Base-by-base conservation (phyloP, 2,329 filamentous ascomycete genomes). In the Xylaria sp. region DNA sequence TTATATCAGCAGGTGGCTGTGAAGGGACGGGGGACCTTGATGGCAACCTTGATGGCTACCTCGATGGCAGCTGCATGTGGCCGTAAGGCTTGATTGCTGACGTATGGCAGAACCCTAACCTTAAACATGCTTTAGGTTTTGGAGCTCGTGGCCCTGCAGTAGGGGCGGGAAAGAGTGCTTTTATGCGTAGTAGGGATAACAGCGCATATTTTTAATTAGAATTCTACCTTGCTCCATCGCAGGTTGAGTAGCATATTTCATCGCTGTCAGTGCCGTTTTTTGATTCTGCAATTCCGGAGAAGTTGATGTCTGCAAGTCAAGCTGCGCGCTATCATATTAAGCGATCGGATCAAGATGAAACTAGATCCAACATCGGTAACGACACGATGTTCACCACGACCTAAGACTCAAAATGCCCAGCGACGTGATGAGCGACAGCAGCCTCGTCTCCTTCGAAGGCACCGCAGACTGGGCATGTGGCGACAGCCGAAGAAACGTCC, bases 401-500 rank as follows among this genome's bases (percentile, higher is more conserved):
- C 57, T 63, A 68, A 28, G 60, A 53, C 61, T 82, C 81, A 62
- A 90, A 89, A 75, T 90, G 88, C 3, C 74, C 77, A 30, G 87
- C 86, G 66, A 93, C 89, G 73, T 93, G 91, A 77, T 90, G 84
- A 10, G 87, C 86, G 10, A 93, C 89, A 9, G 90, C 91, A 0
- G 82, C 80, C 73, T 90, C 90, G 71, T 93, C 90, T 1, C 91
- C 91, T 71, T 90, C 84, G 76, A 93, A 93, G 0, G 75, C 79
- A 3, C 83, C 83, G 75, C 91, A 93, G 1, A 93, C 87, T 0
- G 91, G 91, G 76, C 91, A 93, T 6, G 78, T 83, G 5, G 66
- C 74, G 63, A 77, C 56, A 73, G 80, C 32, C 70, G 78, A 60
- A 72, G 75, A 41, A 64, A 78, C 72, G 45, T 76, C 73, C 23